These are phyloP conservation scores for Carex sylvatica DNA, from an alignment of 202 grass and related monocot genomes.

Conservation along the genomic window DNA sequence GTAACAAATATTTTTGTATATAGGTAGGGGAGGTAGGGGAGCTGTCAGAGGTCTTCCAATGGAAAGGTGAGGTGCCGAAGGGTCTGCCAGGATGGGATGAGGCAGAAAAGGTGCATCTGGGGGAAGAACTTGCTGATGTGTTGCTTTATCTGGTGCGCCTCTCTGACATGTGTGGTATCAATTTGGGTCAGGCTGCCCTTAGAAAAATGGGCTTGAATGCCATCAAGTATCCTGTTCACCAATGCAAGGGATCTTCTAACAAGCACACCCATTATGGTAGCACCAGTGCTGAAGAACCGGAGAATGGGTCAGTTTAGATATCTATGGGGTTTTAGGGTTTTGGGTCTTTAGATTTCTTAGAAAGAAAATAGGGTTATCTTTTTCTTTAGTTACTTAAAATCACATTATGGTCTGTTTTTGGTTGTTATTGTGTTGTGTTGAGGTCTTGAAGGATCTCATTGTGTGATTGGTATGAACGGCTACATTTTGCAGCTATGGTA, in stretches of 20 bases:
- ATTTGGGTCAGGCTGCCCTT: conserved; percentile 62
- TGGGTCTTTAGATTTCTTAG: conserved; percentile 3
- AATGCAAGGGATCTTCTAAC: conserved; percentile 81
- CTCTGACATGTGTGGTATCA: conserved; percentile 71
- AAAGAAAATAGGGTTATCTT: conserved; percentile 1
- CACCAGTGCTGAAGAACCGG: neutral
- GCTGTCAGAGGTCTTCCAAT: conserved; percentile 92
- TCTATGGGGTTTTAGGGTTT: neutral
- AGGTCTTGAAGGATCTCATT: neutral
- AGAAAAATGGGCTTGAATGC: conserved; percentile 83
- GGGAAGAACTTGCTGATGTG: conserved; percentile 84
- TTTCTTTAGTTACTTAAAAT: neutral
- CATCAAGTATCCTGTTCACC: conserved; percentile 60
- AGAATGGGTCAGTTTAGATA: conserved; percentile 19
- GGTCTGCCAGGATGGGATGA: conserved; percentile 68
- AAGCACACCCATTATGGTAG: conserved; percentile 49
- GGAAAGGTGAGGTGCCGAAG: conserved; percentile 95
- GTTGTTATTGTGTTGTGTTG: neutral
- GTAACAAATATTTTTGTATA: neutral
- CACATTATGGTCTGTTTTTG: neutral
- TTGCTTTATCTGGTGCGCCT: conserved; percentile 84
- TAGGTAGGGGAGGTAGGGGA: conserved; percentile 94
- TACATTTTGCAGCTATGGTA: conserved; percentile 9
- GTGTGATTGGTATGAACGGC: neutral
- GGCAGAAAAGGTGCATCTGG: conserved; percentile 74